Evolutionary conservation across 2,329 filamentous ascomycete genomes (phyloP).

Genomic region (Ambrosiella beaveri): DNA sequence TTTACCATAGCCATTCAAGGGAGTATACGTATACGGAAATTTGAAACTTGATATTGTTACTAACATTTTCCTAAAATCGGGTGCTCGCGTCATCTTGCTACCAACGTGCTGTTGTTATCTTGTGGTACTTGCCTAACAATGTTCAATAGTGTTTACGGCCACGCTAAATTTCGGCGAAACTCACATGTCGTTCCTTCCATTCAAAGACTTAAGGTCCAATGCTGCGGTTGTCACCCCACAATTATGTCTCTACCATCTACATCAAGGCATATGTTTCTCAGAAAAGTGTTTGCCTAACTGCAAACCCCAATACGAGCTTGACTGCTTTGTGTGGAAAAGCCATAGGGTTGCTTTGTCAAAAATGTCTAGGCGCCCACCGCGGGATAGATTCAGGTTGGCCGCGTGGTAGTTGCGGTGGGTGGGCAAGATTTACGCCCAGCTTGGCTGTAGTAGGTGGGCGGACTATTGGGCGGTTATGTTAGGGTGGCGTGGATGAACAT

Average conservation of each 20-base stretch:
- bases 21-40: no score
- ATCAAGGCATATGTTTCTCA: neutral
- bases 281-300: neutral
- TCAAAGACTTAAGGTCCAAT: neutral
- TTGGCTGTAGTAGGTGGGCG: no score
- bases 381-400: no score
- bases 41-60: no score
- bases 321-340: neutral
- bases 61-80: neutral
- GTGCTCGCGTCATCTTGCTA: neutral
- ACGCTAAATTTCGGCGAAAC: neutral
- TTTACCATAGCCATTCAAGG: no score
- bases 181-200: neutral
- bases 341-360: no score
- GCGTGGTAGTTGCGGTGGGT: no score
- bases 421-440: no score
- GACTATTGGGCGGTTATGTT: no score
- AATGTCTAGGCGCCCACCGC: no score
- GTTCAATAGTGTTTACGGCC: neutral
- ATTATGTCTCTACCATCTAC: neutral
- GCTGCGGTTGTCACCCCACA: neutral
- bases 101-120: neutral
- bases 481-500: no score
- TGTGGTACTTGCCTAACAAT: neutral
- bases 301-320: neutral